Evolutionary conservation across 768 basidiomycete genomes (phyloP).

Genomic region (Lactifluus subvellereus): DNA sequence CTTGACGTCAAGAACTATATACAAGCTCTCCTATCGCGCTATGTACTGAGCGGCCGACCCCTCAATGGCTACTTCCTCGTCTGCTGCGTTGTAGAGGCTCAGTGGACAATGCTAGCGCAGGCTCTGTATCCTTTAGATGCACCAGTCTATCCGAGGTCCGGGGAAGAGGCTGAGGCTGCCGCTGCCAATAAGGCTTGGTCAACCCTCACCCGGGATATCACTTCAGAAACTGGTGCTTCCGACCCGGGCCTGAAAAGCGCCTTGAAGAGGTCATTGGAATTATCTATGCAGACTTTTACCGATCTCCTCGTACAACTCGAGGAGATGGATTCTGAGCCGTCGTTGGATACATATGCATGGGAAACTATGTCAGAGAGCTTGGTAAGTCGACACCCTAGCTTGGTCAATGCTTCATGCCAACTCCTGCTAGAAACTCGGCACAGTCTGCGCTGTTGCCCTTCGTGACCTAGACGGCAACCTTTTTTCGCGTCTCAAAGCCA

Average conservation of each 20-base stretch:
- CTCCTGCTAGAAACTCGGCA: conserved; percentile 67
- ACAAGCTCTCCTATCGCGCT: conserved; percentile 68
- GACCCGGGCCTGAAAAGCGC: conserved; percentile 26
- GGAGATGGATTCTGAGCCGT: conserved; percentile 75
- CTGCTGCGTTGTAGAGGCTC: conserved; percentile 82
- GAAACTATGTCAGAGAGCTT: conserved; percentile 89
- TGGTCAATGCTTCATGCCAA: neutral
- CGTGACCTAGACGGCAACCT: conserved; percentile 63
- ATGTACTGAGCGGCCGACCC: conserved; percentile 68
- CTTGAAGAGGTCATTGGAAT: conserved; percentile 46
- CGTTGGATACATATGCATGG: conserved; percentile 84
- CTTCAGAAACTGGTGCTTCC: conserved; percentile 38
- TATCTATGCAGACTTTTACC: conserved; percentile 70
- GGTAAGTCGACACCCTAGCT: conserved; percentile 38
- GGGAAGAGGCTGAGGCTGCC: conserved; percentile 59
- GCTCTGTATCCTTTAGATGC: conserved; percentile 38
- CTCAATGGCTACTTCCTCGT: conserved; percentile 83
- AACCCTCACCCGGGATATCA: conserved; percentile 52
- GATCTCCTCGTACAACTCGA: conserved; percentile 75
- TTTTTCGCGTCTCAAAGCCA: conserved; percentile 58
- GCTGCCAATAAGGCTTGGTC: conserved; percentile 83
- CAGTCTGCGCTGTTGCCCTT: conserved; percentile 70
- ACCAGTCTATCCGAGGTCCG: conserved; percentile 12
- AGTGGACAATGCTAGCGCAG: conserved; percentile 82
- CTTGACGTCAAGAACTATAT: conserved; percentile 52